Conservation (phyloP, 2,329 filamentous ascomycete genomes). For the Fusarium chaquense region DNA sequence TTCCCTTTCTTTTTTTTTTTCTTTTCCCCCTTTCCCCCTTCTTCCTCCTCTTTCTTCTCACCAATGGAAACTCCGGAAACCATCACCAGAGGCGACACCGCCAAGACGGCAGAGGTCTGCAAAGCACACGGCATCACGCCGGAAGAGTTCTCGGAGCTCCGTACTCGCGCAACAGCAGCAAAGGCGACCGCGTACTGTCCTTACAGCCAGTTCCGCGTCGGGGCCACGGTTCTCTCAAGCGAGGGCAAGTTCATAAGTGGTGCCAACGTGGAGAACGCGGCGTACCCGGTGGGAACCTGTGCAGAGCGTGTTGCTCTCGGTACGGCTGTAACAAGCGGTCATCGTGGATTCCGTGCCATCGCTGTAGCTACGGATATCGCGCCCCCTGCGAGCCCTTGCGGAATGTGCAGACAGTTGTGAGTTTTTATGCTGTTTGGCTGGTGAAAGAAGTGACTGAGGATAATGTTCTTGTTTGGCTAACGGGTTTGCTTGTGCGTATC, state of each 20-base stretch:
- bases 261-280: conserved; percentile 92
- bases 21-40: neutral
- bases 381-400: conserved; percentile 81
- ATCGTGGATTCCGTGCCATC: conserved; percentile 76
- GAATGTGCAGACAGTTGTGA: conserved; percentile 95
- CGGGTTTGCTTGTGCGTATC: conserved; percentile 26
- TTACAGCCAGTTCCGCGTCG: conserved; percentile 93
- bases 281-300: conserved; percentile 94
- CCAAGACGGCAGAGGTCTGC: conserved; percentile 48
- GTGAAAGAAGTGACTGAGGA: neutral
- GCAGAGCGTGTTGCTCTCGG: conserved; percentile 92
- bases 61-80: conserved; percentile 43
- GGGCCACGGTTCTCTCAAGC: conserved; percentile 76
- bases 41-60: neutral
- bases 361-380: conserved; percentile 86
- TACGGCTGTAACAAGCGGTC: conserved; percentile 76
- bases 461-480: conserved; percentile 20
- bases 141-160: conserved; percentile 74
- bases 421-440: conserved; percentile 48
- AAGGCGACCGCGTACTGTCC: conserved; percentile 89
- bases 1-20: neutral
- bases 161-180: conserved; percentile 72
- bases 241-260: conserved; percentile 65
- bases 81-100: conserved; percentile 47
- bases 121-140: conserved; percentile 63